A percentile compares a stretch with the other conserved stretches of the same genome.
Evolutionary conservation across 495 filamentous ascomycete species (phyloP).

Genomic region (Penicillium canariense): DNA sequence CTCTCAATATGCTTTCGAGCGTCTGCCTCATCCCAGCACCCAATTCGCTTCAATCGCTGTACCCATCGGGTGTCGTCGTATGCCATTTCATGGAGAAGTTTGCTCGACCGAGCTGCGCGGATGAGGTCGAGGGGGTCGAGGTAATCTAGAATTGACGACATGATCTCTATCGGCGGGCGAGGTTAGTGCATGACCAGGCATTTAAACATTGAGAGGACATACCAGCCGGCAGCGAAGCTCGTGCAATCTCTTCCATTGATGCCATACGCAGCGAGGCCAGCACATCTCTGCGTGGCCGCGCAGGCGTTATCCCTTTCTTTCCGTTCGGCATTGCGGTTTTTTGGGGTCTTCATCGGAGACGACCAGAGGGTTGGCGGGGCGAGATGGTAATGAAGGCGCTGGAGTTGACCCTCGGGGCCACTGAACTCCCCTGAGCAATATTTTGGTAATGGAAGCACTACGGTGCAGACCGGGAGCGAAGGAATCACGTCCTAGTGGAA

Average conservation of each 20-base stretch:
- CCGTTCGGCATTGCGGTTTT: conserved; percentile 56
- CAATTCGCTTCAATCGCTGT: conserved; percentile 75
- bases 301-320: conserved; percentile 56
- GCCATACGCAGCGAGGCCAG: conserved; percentile 70
- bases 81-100: conserved; percentile 93
- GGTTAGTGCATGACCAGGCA: neutral
- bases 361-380: conserved; percentile 10
- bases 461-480: neutral
- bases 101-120: conserved; percentile 81
- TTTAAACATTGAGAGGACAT: conserved; percentile 20
- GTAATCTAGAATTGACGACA: conserved; percentile 84
- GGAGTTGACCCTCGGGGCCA: neutral
- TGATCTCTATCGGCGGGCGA: conserved; percentile 63
- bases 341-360: conserved; percentile 34
- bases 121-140: conserved; percentile 80
- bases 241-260: conserved; percentile 70
- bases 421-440: neutral
- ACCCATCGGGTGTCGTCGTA: conserved; percentile 99
- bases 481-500: neutral
- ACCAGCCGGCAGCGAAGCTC: conserved; percentile 79
- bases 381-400: neutral
- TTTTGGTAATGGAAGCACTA: neutral
- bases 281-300: conserved; percentile 56
- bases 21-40: conserved; percentile 88
- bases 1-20: conserved; percentile 78